Evolutionary conservation across 176 grass and related monocot genomes (phyloP), one percentile per base, ranked within the genome.

Genomic region (Hyparrhenia diplandra): DNA sequence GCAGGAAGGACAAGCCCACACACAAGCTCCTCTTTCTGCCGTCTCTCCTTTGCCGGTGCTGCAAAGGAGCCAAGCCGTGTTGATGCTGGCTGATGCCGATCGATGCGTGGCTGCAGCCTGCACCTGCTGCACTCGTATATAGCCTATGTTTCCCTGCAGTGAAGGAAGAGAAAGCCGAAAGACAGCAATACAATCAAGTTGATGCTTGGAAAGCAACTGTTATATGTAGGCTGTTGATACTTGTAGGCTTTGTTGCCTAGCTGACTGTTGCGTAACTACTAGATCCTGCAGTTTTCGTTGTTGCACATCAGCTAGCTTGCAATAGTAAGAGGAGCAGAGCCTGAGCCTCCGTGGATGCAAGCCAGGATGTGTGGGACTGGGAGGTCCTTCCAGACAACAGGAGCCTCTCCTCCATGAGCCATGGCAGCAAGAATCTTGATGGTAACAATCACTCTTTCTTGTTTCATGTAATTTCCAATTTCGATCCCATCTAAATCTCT

Each of bases 341-440:
- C 68, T 69, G 35, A 88, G 60, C 3, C 12, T 4, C 64, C 30
- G 71, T 88, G 81, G 80, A 75, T 25, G 69, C 27, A 2, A 65
- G 82, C 75, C 69, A 31, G 43, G 93, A 91, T 29, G 78, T 78
- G 42, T 99, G 96, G 96, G 96, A 95, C 76, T 99, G 96, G 96
- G 96, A 95, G 85, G 77, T 99, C 69, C 79, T 99, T 51, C 90
- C 95, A 35, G 89, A 86, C 58, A 49, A 66, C 52, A 87, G 67
- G 75, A 84, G 32, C 70, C 59, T 70, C 64, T n/a, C n/a, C n/a
- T 83, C 82, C 60, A 37, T 35, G 25, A 58, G 27, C 28, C 82
- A 71, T 36, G 51, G n/a, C 73, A 45, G 81, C 71, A 46, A n/a
- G 16, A 18, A 49, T 42, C 24, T 62, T 49, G 24, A 46, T 35